phyloP scores from a whole-genome alignment of 164 flowering plant species.

The grape (Vitis vinifera) region ASM3070453v1 NC_081818.1:2719501-2720000 shows the following conservation, averaged over 20 bases:
- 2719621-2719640: too few relatives aligned
- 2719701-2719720: background rate
- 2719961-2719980: too few relatives aligned
- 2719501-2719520: background rate
- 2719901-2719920: too few relatives aligned
- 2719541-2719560: background rate
- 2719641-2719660: too few relatives aligned
- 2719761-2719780: background rate
- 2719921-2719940: too few relatives aligned
- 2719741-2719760: background rate
- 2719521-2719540: background rate
- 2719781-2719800: background rate
- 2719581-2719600: background rate
- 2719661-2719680: too few relatives aligned
- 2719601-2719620: too few relatives aligned
- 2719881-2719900: too few relatives aligned
- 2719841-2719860: background rate
- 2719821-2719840: background rate
- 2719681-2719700: background rate
- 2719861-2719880: too few relatives aligned
- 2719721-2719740: background rate
- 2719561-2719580: background rate
- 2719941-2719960: too few relatives aligned
- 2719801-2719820: background rate
- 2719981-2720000: too few relatives aligned